Percentiles rank a stretch among this genome's conserved stretches.
phyloP scores from a whole-genome alignment of 768 basidiomycete species.

The Pluteus cervinus region DNA sequence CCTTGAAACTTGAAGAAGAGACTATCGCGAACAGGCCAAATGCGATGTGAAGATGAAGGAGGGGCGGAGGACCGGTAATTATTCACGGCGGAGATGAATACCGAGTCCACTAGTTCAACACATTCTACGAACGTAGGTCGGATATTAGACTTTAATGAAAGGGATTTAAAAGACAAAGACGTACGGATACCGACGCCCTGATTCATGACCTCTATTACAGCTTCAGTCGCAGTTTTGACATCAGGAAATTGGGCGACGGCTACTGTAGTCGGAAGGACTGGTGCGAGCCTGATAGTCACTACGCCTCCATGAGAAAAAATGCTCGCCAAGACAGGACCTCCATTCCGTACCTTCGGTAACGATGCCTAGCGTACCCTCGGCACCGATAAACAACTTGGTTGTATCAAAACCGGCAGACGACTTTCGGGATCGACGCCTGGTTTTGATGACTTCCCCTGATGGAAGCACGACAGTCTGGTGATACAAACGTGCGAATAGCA shows the following conservation, averaged over 20 bases:
- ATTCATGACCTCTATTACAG: constrained; percentile 67
- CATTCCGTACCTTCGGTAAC: constrained; percentile 65
- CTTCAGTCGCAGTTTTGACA: constrained; percentile 67
- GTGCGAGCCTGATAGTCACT: constrained; percentile 81
- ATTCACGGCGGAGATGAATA: constrained; percentile 61
- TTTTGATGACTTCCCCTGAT: constrained; percentile 87
- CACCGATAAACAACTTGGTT: constrained; percentile 84
- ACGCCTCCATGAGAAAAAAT: constrained; percentile 1
- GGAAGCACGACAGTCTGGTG: constrained; percentile 82
- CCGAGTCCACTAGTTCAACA: constrained; percentile 74
- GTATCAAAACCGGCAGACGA: constrained; percentile 84
- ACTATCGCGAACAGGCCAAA: constrained; percentile 59
- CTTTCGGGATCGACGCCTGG: constrained; percentile 71
- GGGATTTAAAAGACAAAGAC: constrained; percentile 17
- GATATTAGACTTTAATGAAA: background rate
- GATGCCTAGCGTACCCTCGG: constrained; percentile 76
- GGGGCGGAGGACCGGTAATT: constrained; percentile 43
- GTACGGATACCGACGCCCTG: constrained; percentile 71
- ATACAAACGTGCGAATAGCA: constrained; percentile 47
- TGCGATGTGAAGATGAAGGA: too few species aligned
- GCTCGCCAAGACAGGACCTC: background rate
- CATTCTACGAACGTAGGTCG: constrained; percentile 46
- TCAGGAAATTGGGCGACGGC: constrained; percentile 79
- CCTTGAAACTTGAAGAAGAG: constrained; percentile 90
- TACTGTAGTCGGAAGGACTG: constrained; percentile 75